phyloP scores from a whole-genome alignment of 169 alveolate species.

The Cyclospora cayetanensis region DNA sequence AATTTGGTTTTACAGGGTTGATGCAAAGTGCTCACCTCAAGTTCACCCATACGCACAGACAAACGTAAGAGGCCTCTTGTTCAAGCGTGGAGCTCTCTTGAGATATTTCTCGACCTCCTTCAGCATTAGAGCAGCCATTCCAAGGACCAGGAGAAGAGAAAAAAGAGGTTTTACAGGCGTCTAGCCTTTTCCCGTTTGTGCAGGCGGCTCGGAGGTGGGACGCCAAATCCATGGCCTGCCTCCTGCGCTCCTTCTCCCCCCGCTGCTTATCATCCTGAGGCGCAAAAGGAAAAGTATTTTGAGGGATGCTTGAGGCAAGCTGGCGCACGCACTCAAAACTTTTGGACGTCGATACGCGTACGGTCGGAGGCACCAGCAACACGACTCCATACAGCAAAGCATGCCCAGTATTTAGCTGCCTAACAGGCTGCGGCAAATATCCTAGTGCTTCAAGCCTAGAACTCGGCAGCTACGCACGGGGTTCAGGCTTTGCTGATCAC shows the following conservation, averaged over 20 bases:
- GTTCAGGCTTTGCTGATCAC: neutral
- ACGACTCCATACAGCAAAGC: neutral
- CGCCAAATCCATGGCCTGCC: neutral
- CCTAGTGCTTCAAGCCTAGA: too few species aligned
- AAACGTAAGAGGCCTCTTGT: neutral
- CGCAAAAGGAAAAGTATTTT: neutral
- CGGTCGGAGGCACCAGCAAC: too few species aligned
- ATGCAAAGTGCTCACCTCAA: neutral
- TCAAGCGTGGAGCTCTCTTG: neutral
- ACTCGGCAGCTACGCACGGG: neutral
- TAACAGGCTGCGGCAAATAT: neutral
- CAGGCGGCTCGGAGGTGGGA: constrained; percentile 13
- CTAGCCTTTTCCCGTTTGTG: neutral
- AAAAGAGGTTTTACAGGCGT: neutral
- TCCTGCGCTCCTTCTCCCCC: neutral
- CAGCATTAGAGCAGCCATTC: neutral
- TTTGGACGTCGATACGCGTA: too few species aligned
- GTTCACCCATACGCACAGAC: constrained; percentile 4
- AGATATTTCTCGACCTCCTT: neutral
- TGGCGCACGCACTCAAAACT: too few species aligned
- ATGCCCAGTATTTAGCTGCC: neutral
- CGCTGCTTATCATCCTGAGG: neutral
- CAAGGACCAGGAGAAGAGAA: neutral
- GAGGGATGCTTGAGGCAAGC: too few species aligned
- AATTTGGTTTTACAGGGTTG: too few species aligned